Conservation (phyloP, 805 yeast genomes). For the Kuraishia floccosa region DNA sequence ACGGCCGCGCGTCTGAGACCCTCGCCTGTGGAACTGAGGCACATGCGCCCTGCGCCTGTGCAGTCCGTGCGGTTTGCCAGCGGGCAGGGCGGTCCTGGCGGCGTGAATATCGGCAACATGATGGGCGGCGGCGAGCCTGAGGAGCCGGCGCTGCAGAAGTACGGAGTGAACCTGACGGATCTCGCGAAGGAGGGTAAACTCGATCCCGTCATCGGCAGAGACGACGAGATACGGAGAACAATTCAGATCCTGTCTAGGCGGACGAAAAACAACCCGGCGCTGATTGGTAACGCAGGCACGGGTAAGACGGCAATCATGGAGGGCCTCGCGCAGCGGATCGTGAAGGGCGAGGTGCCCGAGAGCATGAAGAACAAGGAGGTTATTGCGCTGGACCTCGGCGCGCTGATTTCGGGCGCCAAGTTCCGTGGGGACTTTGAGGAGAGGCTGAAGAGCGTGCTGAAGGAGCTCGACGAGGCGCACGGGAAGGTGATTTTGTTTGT, state of each 20-base stretch:
- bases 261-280: constrained; percentile 90
- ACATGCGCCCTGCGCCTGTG: too few relatives aligned
- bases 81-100: too few relatives aligned
- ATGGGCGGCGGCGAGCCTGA: constrained; percentile 28
- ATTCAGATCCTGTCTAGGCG: constrained; percentile 86
- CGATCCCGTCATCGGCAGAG: constrained; percentile 96
- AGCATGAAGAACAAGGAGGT: constrained; percentile 80
- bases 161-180: constrained; percentile 77
- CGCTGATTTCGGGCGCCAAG: constrained; percentile 89
- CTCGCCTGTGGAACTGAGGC: too few relatives aligned
- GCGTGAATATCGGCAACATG: constrained; percentile 15
- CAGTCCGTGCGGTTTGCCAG: too few relatives aligned
- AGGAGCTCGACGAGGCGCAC: constrained; percentile 70
- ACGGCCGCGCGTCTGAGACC: too few relatives aligned
- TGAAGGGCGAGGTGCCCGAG: constrained; percentile 90
- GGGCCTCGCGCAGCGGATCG: constrained; percentile 89
- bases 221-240: constrained; percentile 88
- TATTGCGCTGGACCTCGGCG: constrained; percentile 77
- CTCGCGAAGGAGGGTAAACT: constrained; percentile 82
- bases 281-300: constrained; percentile 95
- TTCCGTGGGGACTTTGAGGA: constrained; percentile 95
- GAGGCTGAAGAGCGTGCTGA: constrained; percentile 67
- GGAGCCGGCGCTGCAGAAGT: constrained; percentile 72
- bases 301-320: constrained; percentile 97
- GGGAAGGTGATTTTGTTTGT: constrained; percentile 75